These are phyloP conservation scores for Ceratobasidium sp. DNA, from an alignment of 1,284 basidiomycete species.

Conservation along the genomic window DNA sequence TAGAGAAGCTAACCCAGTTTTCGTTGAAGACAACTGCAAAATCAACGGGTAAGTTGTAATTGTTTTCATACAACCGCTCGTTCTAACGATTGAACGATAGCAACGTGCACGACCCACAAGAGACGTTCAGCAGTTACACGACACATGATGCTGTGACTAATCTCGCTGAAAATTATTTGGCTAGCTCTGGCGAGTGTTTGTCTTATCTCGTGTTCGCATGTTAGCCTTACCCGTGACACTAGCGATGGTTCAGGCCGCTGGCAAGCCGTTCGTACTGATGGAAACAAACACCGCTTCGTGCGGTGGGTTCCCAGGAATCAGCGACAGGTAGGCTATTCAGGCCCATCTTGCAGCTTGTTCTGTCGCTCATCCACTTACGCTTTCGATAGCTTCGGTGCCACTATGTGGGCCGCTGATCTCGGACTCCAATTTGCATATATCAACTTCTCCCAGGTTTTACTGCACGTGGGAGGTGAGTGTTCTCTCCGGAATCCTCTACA, in stretches of 20 bases:
- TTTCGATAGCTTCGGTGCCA: slow-evolving; percentile 59
- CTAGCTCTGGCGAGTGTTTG: too few species aligned
- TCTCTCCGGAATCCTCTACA: too few species aligned
- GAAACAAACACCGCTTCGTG: slow-evolving; percentile 60
- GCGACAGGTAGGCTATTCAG: slow-evolving; percentile 44
- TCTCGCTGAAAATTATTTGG: too few species aligned
- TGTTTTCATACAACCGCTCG: too few species aligned
- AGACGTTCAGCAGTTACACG: too few species aligned
- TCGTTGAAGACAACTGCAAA: slow-evolving; percentile 42
- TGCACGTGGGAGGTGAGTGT: slow-evolving; percentile 67
- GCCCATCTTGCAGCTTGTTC: too few species aligned
- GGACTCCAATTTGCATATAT: slow-evolving; percentile 61
- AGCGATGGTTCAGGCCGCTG: neutral
- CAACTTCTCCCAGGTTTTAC: slow-evolving; percentile 58
- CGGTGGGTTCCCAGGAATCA: slow-evolving; percentile 58
- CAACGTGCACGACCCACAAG: slow-evolving; percentile 51
- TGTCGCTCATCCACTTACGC: too few species aligned
- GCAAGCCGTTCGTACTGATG: slow-evolving; percentile 55
- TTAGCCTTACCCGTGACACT: too few species aligned
- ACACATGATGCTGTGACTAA: too few species aligned
- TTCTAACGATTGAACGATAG: slow-evolving; percentile 42
- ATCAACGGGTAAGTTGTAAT: slow-evolving; percentile 29
- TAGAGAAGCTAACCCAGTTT: too few species aligned
- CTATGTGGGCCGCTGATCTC: slow-evolving; percentile 60
- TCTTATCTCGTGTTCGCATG: too few species aligned